Evolutionary conservation across 306 rosid species (phyloP).

Genomic region (Prinsepia uniflora): DNA sequence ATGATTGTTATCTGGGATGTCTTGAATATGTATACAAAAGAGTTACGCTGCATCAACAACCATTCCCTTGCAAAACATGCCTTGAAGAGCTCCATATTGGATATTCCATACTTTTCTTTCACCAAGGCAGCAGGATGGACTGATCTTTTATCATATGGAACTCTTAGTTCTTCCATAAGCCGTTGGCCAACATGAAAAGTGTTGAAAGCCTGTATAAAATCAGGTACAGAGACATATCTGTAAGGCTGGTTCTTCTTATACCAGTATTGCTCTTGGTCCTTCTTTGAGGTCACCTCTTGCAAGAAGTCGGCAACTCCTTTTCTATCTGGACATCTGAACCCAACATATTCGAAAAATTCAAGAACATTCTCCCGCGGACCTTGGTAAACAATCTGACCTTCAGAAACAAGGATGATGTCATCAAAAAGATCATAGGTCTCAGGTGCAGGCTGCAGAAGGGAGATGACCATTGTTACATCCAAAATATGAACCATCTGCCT

Average conservation of each 20-base stretch:
- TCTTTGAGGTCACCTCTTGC: slow-evolving; percentile 57
- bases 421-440: slow-evolving; percentile 37
- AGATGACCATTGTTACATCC: slow-evolving; percentile 31
- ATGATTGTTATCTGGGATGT: slow-evolving; percentile 41
- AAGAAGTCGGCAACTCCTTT: slow-evolving; percentile 38
- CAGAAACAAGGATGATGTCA: slow-evolving; percentile 32
- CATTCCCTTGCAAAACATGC: slow-evolving; percentile 58
- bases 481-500: slow-evolving; percentile 35
- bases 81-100: slow-evolving; percentile 46
- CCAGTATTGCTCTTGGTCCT: slow-evolving; percentile 76
- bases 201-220: slow-evolving; percentile 45
- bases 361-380: slow-evolving; percentile 33
- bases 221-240: slow-evolving; percentile 43
- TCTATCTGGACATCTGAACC: slow-evolving; percentile 32
- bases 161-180: slow-evolving; percentile 33
- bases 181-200: slow-evolving; percentile 44
- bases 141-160: slow-evolving; percentile 40
- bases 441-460: slow-evolving; percentile 39
- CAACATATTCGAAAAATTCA: slow-evolving; percentile 26
- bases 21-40: slow-evolving; percentile 59
- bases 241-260: slow-evolving; percentile 44
- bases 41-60: slow-evolving; percentile 56
- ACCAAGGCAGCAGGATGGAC: slow-evolving; percentile 62
- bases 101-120: slow-evolving; percentile 40
- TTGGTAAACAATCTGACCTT: slow-evolving; percentile 34